These are phyloP conservation scores for Fennellomyces sp. DNA, from an alignment of 371 early-diverging fungal species.

Conservation along the genomic window DNA sequence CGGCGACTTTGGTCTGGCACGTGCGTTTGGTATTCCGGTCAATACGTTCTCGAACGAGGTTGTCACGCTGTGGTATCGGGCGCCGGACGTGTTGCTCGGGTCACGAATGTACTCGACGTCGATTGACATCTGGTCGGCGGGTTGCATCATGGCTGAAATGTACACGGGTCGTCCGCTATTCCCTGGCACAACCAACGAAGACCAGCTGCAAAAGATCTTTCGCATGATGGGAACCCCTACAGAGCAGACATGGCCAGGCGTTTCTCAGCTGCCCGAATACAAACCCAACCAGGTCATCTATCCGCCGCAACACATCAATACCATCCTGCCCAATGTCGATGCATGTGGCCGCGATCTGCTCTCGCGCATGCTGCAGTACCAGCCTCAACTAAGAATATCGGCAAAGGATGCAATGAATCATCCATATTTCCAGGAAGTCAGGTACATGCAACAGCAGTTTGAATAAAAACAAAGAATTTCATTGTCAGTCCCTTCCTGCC, in stretches of 20 bases:
- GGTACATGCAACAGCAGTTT: constrained; percentile 27
- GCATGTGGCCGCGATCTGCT: constrained; percentile 77
- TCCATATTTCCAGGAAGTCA: constrained; percentile 78
- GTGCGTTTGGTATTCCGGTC: constrained; percentile 96
- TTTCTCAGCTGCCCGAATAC: constrained; percentile 90
- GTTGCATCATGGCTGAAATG: constrained; percentile 98
- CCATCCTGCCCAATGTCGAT: constrained; percentile 80
- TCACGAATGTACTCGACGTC: constrained; percentile 94
- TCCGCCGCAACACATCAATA: constrained; percentile 66
- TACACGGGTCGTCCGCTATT: constrained; percentile 93
- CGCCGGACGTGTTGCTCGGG: constrained; percentile 98
- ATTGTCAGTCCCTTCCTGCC: too few species aligned
- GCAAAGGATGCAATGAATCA: constrained; percentile 88
- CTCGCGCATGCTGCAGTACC: constrained; percentile 78
- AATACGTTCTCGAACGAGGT: constrained; percentile 98
- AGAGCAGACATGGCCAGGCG: constrained; percentile 86
- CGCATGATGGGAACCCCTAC: constrained; percentile 87
- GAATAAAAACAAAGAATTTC: constrained; percentile 19
- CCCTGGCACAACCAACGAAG: constrained; percentile 92
- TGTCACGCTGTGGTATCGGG: constrained; percentile 96
- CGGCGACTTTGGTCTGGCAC: constrained; percentile 95
- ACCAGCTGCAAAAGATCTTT: constrained; percentile 91
- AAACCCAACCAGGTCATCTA: constrained; percentile 75
- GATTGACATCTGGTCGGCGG: constrained; percentile 99
- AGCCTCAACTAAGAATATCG: constrained; percentile 81